Base-by-base conservation (phyloP, 1,284 basidiomycete species). In the Polyporus tsugae region DNA sequence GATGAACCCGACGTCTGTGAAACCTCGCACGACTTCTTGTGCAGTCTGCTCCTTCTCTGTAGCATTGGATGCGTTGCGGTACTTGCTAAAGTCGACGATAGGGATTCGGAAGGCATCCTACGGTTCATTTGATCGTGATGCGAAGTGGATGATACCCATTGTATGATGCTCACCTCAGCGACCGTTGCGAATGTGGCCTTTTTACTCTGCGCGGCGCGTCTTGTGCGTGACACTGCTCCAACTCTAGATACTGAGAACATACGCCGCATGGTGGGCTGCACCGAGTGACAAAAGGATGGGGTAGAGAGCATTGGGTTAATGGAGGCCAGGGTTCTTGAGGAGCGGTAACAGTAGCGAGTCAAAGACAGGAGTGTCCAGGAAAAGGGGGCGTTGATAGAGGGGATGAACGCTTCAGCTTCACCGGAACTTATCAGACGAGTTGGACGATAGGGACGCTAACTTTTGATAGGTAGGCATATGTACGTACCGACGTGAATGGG, bases 1-100 rank as follows among this genome's bases (percentile, higher is more conserved):
- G 58, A 94, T 85, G 76, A 93, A 93, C 0, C 92, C 92, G 71
- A 88, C 90, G 65, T 90, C 86, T 75, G 91, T 94, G 82, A 94
- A 94, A 0, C 90, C 94, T 52, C 85, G 84, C 36, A 94, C 92
- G 52, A 95, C 86, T 70, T 91, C 86, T 60, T 87, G 82, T 1
- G 94, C 92, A 0, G 89, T 88, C 15, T 82, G 76, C 69, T 86
- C 85, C 79, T 88, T 92, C 75, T 92, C 89, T 15, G 82, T 80
- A 0, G 77, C 66, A 0, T 88, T 84, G 2, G 80, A 77, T 2
- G 88, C 83, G 46, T 80, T 73, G 66, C 86, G 84, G 78, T 91
- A 95, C 69, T 86, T 88, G 73, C 86, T 84, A 73, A 95, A 95
- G 82, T 95, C 89, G 75, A 95, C 88, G 13, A 94, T 81, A 25